phyloP scores from a whole-genome alignment of 169 alveolate genomes.

The Perkinsus chesapeaki region DNA sequence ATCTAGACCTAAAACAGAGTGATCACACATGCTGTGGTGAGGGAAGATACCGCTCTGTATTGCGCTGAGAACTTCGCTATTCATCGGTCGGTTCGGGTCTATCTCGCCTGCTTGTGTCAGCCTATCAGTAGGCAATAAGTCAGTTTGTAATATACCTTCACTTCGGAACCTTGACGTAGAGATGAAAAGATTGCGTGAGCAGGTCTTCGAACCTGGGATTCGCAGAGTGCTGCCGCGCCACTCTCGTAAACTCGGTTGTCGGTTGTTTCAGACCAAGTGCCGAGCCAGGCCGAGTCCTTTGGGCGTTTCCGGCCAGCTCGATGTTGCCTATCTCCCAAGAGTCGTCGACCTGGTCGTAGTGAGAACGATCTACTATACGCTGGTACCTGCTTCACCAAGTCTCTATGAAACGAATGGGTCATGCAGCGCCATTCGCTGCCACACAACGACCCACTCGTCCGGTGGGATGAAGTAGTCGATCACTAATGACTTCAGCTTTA shows the following conservation, averaged over 20 bases:
- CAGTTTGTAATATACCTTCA: background rate
- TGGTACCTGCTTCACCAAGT: background rate
- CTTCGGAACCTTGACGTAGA: background rate
- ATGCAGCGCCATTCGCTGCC: background rate
- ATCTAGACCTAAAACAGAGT: background rate
- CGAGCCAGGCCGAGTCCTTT: constrained; percentile 39
- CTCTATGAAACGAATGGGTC: background rate
- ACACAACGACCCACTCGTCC: constrained; percentile 33
- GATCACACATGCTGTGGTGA: background rate
- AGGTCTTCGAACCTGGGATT: background rate
- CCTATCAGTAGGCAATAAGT: background rate
- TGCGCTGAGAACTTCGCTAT: background rate
- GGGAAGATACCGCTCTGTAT: background rate
- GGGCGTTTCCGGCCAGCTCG: constrained; percentile 19
- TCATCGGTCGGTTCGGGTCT: background rate
- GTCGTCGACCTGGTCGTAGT: constrained; percentile 15
- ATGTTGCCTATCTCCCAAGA: constrained; percentile 20
- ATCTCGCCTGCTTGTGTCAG: background rate
- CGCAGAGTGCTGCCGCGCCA: constrained; percentile 31
- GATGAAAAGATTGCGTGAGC: background rate
- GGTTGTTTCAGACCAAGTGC: constrained; percentile 60
- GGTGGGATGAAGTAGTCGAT: constrained; percentile 58
- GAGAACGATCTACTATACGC: constrained; percentile 12
- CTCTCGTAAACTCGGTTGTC: constrained; percentile 52
- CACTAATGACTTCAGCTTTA: constrained; percentile 50